Evolutionary conservation across 2,329 filamentous ascomycete species (phyloP), one percentile per base, ranked within the genome.

Genomic region (Aspergillus fructus): DNA sequence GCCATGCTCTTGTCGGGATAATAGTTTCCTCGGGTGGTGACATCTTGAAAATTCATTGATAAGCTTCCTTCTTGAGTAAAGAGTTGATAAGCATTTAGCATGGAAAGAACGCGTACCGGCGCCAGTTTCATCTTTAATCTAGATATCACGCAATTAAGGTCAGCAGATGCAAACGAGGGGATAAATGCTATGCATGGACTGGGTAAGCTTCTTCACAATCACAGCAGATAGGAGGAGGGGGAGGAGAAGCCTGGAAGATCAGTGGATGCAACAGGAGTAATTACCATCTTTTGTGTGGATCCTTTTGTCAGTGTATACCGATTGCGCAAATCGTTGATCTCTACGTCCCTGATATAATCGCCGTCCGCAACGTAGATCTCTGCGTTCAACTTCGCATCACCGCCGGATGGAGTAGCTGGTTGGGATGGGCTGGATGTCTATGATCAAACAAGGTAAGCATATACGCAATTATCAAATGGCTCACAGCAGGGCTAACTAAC

Each of bases 61-160:
- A 80, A 87, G 84, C 81, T 84, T 79, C 76, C 72, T 76, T 76
- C 79, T 80, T 79, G 74, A 79, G 76, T 76, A 77, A 66, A 68
- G 17, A 75, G 71, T 71, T 64, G 74, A 75, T 68, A 77, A 77
- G 75, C 74, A 70, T 74, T 76, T 77, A 74, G 67, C 64, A 66
- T 66, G 66, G 68, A 68, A 63, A 68, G 75, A 77, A 75, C 82
- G 86, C 93, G 88, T 99, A 99, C 94, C 94, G 84, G 94, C 93
- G 85, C 94, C 94, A 88, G 93, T 97, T 72, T 97, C 91, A 82
- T 97, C 93, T 89, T 96, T 96, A 72, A 99, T 99, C 94, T 99
- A 93, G 71, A 90, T 89, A 79, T 86, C 87, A 94, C 85, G 87
- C 83, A 88, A 79, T 79, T 79, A 83, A 88, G 86, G 93, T 97